These are phyloP conservation scores for Arxiozyma bovina DNA, from an alignment of 1,139 yeast genomes.

Conservation along the genomic window DNA sequence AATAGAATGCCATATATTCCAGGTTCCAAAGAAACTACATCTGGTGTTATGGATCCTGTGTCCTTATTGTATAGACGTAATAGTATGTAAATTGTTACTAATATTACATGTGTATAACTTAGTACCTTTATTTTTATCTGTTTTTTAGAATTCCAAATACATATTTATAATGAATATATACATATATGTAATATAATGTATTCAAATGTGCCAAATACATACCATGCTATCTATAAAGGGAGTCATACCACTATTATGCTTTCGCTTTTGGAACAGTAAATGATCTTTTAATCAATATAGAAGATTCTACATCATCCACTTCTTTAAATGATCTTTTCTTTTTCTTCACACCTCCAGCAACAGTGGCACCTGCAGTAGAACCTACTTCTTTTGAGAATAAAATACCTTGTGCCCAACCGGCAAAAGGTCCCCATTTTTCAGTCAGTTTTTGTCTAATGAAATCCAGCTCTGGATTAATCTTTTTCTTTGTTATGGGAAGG, in stretches of 20 bases:
- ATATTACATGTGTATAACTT: slow-evolving; percentile 15
- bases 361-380: slow-evolving; percentile 36
- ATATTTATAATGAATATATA: background rate
- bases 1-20: slow-evolving; percentile 57
- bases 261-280: background rate
- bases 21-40: slow-evolving; percentile 32
- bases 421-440: slow-evolving; percentile 75
- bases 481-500: slow-evolving; percentile 34
- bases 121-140: background rate
- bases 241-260: background rate
- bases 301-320: slow-evolving; percentile 7
- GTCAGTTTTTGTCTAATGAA: slow-evolving; percentile 51
- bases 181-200: background rate
- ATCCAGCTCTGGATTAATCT: slow-evolving; percentile 47
- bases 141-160: background rate
- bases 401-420: slow-evolving; percentile 98
- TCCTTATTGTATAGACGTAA: slow-evolving; percentile 46
- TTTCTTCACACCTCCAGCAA: slow-evolving; percentile 19
- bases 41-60: slow-evolving; percentile 16
- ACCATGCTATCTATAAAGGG: background rate
- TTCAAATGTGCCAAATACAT: background rate
- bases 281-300: slow-evolving; percentile 5
- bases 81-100: slow-evolving; percentile 35
- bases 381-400: slow-evolving; percentile 83
- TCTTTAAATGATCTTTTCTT: slow-evolving; percentile 15